Percentiles rank a stretch among this genome's conserved stretches.
Conservation (phyloP, 2,329 filamentous ascomycete species). For the Ophiostoma sp. region DNA sequence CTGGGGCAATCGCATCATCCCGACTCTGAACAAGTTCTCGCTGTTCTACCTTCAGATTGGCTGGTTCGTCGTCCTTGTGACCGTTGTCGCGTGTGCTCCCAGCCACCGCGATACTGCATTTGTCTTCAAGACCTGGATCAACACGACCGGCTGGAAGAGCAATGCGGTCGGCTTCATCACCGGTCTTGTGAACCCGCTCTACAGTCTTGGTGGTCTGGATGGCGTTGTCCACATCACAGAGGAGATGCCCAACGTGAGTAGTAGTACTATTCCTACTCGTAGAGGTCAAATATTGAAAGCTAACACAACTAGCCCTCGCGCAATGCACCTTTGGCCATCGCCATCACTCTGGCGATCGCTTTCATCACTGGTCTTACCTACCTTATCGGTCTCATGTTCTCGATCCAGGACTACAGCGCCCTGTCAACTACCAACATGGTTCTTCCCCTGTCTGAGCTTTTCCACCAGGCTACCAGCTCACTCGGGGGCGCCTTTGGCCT, state of each 20-base stretch:
- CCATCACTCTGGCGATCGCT: neutral
- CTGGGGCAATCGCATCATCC: slow-evolving; percentile 6
- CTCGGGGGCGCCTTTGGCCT: neutral
- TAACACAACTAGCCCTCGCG: neutral
- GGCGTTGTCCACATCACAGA: slow-evolving; percentile 10
- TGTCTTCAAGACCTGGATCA: slow-evolving; percentile 8
- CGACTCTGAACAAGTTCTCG: slow-evolving; percentile 8
- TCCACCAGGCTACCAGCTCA: slow-evolving; percentile 4
- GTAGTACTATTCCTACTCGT: neutral
- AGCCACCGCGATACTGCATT: slow-evolving; percentile 6
- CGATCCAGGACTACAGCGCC: slow-evolving; percentile 8
- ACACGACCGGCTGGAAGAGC: slow-evolving; percentile 4
- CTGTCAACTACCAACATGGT: slow-evolving; percentile 11
- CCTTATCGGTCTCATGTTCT: slow-evolving; percentile 7
- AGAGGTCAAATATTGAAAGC: no score
- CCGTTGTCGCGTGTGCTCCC: neutral
- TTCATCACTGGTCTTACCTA: slow-evolving; percentile 7
- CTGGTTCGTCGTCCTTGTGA: slow-evolving; percentile 6
- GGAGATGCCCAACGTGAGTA: slow-evolving; percentile 10
- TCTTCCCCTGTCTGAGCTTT: neutral
- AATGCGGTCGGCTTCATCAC: slow-evolving; percentile 9
- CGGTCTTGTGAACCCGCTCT: slow-evolving; percentile 3
- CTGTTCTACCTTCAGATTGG: slow-evolving; percentile 7
- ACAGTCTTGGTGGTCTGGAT: slow-evolving; percentile 10
- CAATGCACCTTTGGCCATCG: neutral